These are phyloP conservation scores for Kitagawia praeruptora DNA, from an alignment of 129 eudicot genomes.

Conservation along the genomic window DNA sequence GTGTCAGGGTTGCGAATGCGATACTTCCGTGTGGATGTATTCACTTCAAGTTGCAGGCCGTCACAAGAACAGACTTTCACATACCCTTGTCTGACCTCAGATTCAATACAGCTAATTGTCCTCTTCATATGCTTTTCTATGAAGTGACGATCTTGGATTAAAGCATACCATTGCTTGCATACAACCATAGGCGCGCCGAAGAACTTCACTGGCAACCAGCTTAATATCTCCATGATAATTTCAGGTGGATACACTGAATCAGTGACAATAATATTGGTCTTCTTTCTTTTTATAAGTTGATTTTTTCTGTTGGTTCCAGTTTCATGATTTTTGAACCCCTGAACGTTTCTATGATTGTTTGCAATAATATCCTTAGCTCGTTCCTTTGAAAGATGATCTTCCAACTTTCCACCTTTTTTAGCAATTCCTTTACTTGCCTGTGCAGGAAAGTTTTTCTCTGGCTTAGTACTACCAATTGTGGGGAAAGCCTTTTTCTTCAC, in stretches of 20 bases:
- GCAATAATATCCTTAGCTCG: no score
- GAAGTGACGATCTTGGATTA: conserved; percentile 15
- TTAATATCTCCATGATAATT: conserved; percentile 21
- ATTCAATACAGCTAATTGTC: neutral
- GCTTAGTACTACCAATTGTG: no score
- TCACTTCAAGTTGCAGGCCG: neutral
- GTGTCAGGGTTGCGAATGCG: conserved; percentile 9
- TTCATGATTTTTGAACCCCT: no score
- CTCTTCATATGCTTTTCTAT: conserved; percentile 9
- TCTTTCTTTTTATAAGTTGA: neutral
- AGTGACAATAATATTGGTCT: neutral
- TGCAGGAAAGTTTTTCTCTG: no score
- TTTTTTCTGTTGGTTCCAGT: neutral
- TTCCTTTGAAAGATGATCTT: no score
- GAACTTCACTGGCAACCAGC: conserved; percentile 16
- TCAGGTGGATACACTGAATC: conserved; percentile 16
- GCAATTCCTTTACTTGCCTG: no score
- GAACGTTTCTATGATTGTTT: no score
- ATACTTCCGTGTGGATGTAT: neutral
- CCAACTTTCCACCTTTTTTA: no score
- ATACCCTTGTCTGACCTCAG: neutral
- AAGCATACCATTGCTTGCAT: conserved; percentile 16
- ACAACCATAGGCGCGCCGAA: conserved; percentile 14
- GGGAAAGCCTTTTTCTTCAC: neutral
- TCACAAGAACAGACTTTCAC: neutral